A percentile compares a stretch with the other conserved stretches of the same genome.
Evolutionary conservation across 2,329 filamentous ascomycete genomes (phyloP).

Genomic region (Ilyonectria robusta): DNA sequence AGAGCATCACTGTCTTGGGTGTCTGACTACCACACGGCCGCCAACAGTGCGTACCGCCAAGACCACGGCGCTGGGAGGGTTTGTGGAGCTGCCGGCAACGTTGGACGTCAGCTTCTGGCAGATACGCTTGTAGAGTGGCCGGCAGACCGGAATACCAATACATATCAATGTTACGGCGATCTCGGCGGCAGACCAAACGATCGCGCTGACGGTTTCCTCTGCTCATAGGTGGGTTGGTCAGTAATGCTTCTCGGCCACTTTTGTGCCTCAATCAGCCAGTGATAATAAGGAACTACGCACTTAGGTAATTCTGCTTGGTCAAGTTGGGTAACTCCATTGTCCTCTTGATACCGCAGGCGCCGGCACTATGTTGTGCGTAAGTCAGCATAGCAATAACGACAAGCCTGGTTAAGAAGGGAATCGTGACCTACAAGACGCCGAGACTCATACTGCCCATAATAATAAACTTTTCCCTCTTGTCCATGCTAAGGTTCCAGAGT

Average conservation of each 20-base stretch:
- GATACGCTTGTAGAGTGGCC: constrained; percentile 49
- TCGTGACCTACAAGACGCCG: constrained; percentile 53
- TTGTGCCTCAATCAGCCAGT: too few species aligned
- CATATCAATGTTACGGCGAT: constrained; percentile 54
- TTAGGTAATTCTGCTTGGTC: constrained; percentile 6
- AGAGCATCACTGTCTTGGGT: too few species aligned
- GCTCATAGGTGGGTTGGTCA: too few species aligned
- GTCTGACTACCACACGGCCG: too few species aligned
- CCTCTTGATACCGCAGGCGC: constrained; percentile 20
- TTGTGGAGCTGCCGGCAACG: too few species aligned
- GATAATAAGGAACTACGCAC: not conserved
- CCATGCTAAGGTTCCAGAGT: constrained; percentile 59
- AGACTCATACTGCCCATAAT: constrained; percentile 57
- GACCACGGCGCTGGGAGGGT: too few species aligned
- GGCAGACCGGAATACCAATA: constrained; percentile 54
- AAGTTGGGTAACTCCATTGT: constrained; percentile 13
- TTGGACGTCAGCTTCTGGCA: constrained; percentile 3
- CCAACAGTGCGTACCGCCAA: too few species aligned
- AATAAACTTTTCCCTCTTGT: constrained; percentile 58
- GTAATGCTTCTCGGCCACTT: too few species aligned
- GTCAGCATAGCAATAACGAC: too few species aligned
- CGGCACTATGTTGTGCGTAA: constrained; percentile 7
- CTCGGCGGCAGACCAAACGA: constrained; percentile 55
- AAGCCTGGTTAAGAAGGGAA: too few species aligned
- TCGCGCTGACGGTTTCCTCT: constrained; percentile 51